These are phyloP conservation scores for Colletotrichum sp. DNA, from an alignment of 2,329 filamentous ascomycete genomes.

Conservation along the genomic window DNA sequence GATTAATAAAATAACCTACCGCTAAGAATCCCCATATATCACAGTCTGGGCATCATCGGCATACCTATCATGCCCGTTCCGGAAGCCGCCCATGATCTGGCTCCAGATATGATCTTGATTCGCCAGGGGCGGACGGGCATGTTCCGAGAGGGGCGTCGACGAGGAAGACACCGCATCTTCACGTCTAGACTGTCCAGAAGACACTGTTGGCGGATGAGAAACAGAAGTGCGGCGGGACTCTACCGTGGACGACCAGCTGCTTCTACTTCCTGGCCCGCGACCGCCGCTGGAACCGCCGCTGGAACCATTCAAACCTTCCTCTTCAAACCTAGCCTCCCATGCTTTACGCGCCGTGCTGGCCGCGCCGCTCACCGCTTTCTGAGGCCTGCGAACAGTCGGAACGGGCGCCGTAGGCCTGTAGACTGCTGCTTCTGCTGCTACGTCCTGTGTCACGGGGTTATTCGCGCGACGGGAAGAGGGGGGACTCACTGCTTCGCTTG, in stretches of 20 bases:
- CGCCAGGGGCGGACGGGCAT: not conserved
- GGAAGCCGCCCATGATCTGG: not conserved
- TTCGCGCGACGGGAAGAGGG: not conserved
- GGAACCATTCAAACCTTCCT: not conserved
- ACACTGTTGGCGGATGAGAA: not conserved
- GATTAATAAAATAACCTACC: not conserved
- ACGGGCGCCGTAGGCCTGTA: not conserved
- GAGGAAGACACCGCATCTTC: not conserved
- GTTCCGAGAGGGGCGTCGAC: not conserved
- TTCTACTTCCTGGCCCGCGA: not conserved
- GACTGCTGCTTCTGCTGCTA: not conserved
- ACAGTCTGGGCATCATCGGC: not conserved
- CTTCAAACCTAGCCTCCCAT: not conserved
- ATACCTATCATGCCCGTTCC: not conserved
- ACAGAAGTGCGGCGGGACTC: not conserved
- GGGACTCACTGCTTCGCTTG: slow-evolving; percentile 3
- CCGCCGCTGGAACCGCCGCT: not conserved
- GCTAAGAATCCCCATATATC: not conserved
- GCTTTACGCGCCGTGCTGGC: not conserved
- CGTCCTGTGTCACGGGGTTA: slow-evolving; percentile 13
- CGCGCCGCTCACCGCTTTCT: not conserved
- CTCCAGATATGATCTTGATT: not conserved
- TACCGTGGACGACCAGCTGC: not conserved
- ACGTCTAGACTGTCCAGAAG: not conserved
- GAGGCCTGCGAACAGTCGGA: not conserved